phyloP scores from a whole-genome alignment of 805 yeast species.

The Tetrapisispora iriomotensis region DNA sequence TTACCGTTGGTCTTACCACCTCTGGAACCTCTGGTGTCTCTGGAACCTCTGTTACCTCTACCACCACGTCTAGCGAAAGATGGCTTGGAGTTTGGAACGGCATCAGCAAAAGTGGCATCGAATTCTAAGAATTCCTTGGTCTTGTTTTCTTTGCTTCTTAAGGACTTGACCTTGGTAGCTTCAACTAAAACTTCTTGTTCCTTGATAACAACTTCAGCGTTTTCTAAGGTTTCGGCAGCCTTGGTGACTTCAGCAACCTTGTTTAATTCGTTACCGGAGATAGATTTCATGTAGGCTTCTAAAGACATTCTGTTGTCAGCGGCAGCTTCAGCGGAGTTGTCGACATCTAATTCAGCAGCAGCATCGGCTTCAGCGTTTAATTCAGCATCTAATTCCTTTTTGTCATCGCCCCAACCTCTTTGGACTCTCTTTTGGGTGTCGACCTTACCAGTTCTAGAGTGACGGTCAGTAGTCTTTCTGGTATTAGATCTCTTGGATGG shows the following conservation, averaged over 20 bases:
- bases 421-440: conserved; percentile 78
- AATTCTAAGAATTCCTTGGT: conserved; percentile 71
- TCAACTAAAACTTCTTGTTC: conserved; percentile 50
- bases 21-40: conserved; percentile 65
- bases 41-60: conserved; percentile 27
- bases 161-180: conserved; percentile 56
- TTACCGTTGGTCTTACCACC: conserved; percentile 44
- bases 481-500: conserved; percentile 48
- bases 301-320: conserved; percentile 51
- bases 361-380: conserved; percentile 52
- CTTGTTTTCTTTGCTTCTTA: conserved; percentile 66
- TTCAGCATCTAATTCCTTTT: conserved; percentile 58
- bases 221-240: conserved; percentile 24
- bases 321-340: conserved; percentile 34
- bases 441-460: conserved; percentile 69
- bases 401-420: conserved; percentile 84
- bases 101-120: conserved; percentile 61
- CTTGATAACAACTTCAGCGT: conserved; percentile 55
- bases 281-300: conserved; percentile 69
- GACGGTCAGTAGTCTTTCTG: conserved; percentile 62
- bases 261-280: conserved; percentile 47
- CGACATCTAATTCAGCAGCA: conserved; percentile 51
- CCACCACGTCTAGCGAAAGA: conserved; percentile 13
- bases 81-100: conserved; percentile 24
- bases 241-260: conserved; percentile 39